A percentile compares a stretch with the other conserved stretches of the same genome.
These are phyloP conservation scores for Rhodotorula sp. DNA, from an alignment of 1,284 basidiomycete species.

Conservation along the genomic window DNA sequence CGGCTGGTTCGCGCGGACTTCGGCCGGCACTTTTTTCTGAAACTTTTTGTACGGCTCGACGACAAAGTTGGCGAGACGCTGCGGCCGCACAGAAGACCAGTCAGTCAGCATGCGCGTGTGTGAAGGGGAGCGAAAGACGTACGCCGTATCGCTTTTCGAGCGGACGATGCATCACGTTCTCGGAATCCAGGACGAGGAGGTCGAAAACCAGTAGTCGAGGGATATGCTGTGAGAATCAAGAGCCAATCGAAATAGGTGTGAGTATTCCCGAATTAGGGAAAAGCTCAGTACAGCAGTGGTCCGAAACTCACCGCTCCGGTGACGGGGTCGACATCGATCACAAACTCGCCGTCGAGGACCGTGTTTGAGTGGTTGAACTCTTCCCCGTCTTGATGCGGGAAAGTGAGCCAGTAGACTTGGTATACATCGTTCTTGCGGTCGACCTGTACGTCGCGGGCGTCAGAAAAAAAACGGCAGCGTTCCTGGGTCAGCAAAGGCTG, in stretches of 20 bases:
- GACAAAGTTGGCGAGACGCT: conserved; percentile 83
- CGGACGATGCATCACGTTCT: conserved; percentile 79
- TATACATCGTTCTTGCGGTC: conserved; percentile 92
- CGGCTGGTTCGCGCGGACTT: conserved; percentile 65
- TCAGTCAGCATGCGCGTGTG: not conserved
- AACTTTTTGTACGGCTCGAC: conserved; percentile 75
- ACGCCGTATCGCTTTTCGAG: conserved; percentile 90
- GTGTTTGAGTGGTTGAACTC: conserved; percentile 66
- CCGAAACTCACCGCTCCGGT: conserved; percentile 63
- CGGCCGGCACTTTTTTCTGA: conserved; percentile 62
- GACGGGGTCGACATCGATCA: conserved; percentile 78
- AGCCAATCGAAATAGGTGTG: too few relatives aligned
- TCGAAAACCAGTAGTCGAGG: conserved; percentile 88
- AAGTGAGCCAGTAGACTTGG: conserved; percentile 70
- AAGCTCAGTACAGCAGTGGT: too few relatives aligned
- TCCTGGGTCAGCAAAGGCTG: too few relatives aligned
- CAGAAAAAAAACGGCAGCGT: not conserved
- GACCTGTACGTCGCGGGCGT: conserved; percentile 60
- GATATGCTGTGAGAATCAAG: too few relatives aligned
- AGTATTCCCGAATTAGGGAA: not conserved
- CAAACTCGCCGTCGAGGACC: conserved; percentile 90
- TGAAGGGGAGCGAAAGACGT: conserved; percentile 45
- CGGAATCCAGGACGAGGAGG: conserved; percentile 80
- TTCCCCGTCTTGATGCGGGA: conserved; percentile 78
- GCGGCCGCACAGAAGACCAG: not conserved